phyloP scores from a whole-genome alignment of 139 green algal species.

The Chlamydomonas eustigma region DNA sequence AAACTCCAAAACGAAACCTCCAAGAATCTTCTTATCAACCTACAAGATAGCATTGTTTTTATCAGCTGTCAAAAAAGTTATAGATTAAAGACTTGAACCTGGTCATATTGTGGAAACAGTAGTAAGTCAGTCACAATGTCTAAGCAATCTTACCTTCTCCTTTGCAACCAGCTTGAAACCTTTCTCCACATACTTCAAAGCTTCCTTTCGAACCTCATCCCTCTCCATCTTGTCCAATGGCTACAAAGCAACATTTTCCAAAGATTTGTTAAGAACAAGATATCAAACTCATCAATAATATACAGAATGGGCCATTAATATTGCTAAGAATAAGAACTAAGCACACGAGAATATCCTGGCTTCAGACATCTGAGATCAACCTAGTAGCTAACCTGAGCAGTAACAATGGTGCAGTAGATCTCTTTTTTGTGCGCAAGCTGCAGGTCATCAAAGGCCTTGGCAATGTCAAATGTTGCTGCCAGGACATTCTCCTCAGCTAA shows the following conservation, averaged over 20 bases:
- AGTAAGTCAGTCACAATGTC: too few species aligned
- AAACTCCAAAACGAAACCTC: slow-evolving; percentile 59
- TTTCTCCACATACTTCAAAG: slow-evolving; percentile 42
- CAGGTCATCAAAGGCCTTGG: slow-evolving; percentile 46
- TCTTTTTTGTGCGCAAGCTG: slow-evolving; percentile 60
- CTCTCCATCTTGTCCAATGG: slow-evolving; percentile 54
- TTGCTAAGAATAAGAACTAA: too few species aligned
- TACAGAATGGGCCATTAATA: too few species aligned
- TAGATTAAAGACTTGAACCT: too few species aligned
- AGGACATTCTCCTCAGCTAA: slow-evolving; percentile 57
- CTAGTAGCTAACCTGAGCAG: slow-evolving; percentile 19
- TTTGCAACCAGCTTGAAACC: slow-evolving; percentile 61
- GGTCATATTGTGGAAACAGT: too few species aligned
- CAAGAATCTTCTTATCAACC: slow-evolving; percentile 53
- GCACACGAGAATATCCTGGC: background rate
- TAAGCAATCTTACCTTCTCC: slow-evolving; percentile 48
- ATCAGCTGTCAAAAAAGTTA: too few species aligned
- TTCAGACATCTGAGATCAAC: background rate
- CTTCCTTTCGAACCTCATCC: slow-evolving; percentile 43
- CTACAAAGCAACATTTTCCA: slow-evolving; percentile 29
- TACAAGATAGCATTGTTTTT: too few species aligned
- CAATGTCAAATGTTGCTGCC: slow-evolving; percentile 34
- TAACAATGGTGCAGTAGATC: slow-evolving; percentile 57
- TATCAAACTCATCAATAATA: too few species aligned
- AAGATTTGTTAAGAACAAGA: too few species aligned